A percentile compares a stretch with the other conserved stretches of the same genome.
phyloP scores from a whole-genome alignment of 441 rosid genomes.

The Populus tomentosa region DNA sequence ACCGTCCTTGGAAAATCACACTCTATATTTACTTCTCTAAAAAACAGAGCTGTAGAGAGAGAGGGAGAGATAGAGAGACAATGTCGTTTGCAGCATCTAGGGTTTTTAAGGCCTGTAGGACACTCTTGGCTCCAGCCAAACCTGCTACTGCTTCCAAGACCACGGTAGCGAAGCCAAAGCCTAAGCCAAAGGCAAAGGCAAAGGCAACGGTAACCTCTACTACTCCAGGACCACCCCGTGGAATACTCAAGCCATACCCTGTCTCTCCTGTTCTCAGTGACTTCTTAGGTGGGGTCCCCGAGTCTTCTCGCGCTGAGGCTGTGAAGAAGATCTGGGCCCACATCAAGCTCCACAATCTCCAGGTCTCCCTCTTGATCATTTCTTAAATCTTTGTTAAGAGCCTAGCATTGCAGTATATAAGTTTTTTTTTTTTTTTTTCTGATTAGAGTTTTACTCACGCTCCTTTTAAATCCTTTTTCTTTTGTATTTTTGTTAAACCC shows the following conservation, averaged over 20 bases:
- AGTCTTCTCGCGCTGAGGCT: slow-evolving; percentile 60
- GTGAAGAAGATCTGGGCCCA: slow-evolving; percentile 75
- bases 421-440: too few species aligned
- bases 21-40: too few species aligned
- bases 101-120: slow-evolving; percentile 58
- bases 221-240: slow-evolving; percentile 25
- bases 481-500: too few species aligned
- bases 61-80: neutral
- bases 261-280: slow-evolving; percentile 63
- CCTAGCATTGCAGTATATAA: neutral
- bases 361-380: slow-evolving; percentile 34
- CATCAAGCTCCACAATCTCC: slow-evolving; percentile 69
- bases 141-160: slow-evolving; percentile 22
- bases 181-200: slow-evolving; percentile 1
- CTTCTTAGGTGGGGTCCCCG: slow-evolving; percentile 52
- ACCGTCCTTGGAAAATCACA: too few species aligned
- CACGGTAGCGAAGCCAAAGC: neutral
- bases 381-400: neutral
- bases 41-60: neutral
- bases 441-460: too few species aligned
- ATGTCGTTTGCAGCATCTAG: slow-evolving; percentile 26
- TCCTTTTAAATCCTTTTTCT: too few species aligned
- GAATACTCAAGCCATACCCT: slow-evolving; percentile 46
- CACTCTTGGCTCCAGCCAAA: slow-evolving; percentile 49
- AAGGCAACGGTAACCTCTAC: slow-evolving; percentile 18